Evolutionary conservation across 192 early-diverging fungal genomes (phyloP).

Genomic region (Piromyces finnis): DNA sequence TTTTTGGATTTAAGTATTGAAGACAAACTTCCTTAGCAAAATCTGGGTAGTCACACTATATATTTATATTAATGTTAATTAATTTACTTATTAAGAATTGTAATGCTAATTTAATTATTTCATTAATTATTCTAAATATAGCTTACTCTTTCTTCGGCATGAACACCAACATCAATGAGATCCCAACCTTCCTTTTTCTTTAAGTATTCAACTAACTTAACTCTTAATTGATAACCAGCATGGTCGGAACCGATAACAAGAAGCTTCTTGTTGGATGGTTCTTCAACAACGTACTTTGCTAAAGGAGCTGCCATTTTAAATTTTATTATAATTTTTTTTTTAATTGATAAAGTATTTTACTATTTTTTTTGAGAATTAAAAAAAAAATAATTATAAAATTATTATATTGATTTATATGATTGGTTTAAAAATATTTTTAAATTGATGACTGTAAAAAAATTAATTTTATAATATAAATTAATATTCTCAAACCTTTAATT

Average conservation of each 20-base stretch:
- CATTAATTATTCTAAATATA: no score
- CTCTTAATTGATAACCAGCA: slow-evolving; percentile 7
- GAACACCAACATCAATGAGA: background rate
- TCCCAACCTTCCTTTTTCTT: background rate
- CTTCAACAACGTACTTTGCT: background rate
- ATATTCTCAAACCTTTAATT: no score
- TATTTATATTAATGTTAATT: no score
- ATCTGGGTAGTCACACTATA: slow-evolving; percentile 12
- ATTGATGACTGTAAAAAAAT: no score
- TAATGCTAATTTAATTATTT: no score
- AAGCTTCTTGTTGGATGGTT: background rate
- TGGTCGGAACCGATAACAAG: slow-evolving; percentile 12
- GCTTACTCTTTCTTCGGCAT: background rate
- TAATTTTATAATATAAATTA: no score
- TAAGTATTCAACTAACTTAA: slow-evolving; percentile 3
- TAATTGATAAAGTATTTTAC: background rate
- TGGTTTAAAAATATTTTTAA: no score
- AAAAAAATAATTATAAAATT: no score
- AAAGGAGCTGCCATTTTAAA: background rate
- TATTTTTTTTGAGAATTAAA: no score
- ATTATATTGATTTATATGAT: no score
- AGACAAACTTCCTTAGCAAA: slow-evolving; percentile 7
- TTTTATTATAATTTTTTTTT: background rate
- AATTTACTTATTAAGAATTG: no score
- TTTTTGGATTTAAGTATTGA: background rate